phyloP scores from a whole-genome alignment of 768 basidiomycete genomes.

The Mycena metata region DNA sequence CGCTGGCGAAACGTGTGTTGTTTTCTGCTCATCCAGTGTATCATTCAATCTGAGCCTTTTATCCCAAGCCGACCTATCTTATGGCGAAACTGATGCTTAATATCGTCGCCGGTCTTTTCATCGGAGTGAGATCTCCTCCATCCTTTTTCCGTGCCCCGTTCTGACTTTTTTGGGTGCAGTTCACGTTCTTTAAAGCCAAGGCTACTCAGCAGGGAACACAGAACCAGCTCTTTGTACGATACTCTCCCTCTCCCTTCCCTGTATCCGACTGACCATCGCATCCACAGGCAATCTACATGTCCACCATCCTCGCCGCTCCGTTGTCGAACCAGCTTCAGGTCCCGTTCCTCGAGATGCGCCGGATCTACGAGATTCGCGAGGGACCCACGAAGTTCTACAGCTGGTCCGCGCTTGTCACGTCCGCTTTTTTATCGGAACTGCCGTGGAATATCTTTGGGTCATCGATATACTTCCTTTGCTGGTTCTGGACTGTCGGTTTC shows the following conservation, averaged over 20 bases:
- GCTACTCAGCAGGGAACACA: slow-evolving; percentile 70
- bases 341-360: slow-evolving; percentile 69
- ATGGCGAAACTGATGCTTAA: slow-evolving; percentile 71
- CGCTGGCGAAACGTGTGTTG: slow-evolving; percentile 61
- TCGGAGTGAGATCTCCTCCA: slow-evolving; percentile 46
- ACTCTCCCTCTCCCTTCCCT: slow-evolving; percentile 29
- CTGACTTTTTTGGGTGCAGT: slow-evolving; percentile 40
- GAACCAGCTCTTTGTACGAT: slow-evolving; percentile 72
- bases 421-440: slow-evolving; percentile 68
- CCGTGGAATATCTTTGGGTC: slow-evolving; percentile 76
- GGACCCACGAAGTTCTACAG: slow-evolving; percentile 74
- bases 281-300: slow-evolving; percentile 67
- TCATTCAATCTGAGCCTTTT: background rate
- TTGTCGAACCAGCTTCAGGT: slow-evolving; percentile 76
- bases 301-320: slow-evolving; percentile 64
- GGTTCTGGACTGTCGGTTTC: slow-evolving; percentile 81
- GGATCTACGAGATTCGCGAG: slow-evolving; percentile 77
- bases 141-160: background rate
- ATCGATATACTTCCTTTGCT: slow-evolving; percentile 71
- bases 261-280: slow-evolving; percentile 4
- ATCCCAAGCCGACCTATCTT: slow-evolving; percentile 62
- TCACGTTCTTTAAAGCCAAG: slow-evolving; percentile 73
- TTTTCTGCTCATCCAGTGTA: background rate
- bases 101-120: slow-evolving; percentile 66
- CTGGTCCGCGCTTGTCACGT: slow-evolving; percentile 70